Evolutionary conservation across 345 rosid species (phyloP).

Genomic region (Aquilaria malaccensis): DNA sequence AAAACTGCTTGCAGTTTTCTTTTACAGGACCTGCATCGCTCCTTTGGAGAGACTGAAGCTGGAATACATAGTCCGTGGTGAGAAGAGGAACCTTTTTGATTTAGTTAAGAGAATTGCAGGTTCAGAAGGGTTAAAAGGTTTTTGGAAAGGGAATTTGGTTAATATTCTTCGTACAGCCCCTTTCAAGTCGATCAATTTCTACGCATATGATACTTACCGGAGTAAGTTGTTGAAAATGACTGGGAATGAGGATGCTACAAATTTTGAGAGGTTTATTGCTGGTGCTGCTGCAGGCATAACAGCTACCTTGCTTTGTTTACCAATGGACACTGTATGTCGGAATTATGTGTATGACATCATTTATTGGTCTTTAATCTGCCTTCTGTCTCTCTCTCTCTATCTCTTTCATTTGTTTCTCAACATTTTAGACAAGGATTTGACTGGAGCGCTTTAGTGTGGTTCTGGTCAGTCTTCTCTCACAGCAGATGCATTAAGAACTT

Average conservation of each 20-base stretch:
- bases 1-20: constrained; percentile 7
- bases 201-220: constrained; percentile 82
- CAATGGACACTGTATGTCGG: constrained; percentile 84
- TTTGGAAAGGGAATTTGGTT: constrained; percentile 91
- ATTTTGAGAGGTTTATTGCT: constrained; percentile 83
- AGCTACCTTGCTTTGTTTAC: constrained; percentile 83
- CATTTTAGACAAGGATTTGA: too few species aligned
- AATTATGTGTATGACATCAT: not conserved
- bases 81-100: constrained; percentile 52
- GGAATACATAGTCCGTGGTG: constrained; percentile 78
- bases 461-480: too few species aligned
- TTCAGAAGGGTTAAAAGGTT: constrained; percentile 69
- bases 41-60: constrained; percentile 93
- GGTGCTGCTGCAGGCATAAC: constrained; percentile 97
- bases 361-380: not conserved
- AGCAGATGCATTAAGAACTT: too few species aligned
- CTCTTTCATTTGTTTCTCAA: too few species aligned
- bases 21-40: constrained; percentile 67
- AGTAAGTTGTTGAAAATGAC: constrained; percentile 51
- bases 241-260: constrained; percentile 66
- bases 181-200: constrained; percentile 89
- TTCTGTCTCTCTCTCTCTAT: not conserved
- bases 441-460: too few species aligned
- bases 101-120: constrained; percentile 54
- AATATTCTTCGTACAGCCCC: constrained; percentile 96